These are phyloP conservation scores for Gossypium arboreum DNA, from an alignment of 345 rosid species.

Conservation along the genomic window DNA sequence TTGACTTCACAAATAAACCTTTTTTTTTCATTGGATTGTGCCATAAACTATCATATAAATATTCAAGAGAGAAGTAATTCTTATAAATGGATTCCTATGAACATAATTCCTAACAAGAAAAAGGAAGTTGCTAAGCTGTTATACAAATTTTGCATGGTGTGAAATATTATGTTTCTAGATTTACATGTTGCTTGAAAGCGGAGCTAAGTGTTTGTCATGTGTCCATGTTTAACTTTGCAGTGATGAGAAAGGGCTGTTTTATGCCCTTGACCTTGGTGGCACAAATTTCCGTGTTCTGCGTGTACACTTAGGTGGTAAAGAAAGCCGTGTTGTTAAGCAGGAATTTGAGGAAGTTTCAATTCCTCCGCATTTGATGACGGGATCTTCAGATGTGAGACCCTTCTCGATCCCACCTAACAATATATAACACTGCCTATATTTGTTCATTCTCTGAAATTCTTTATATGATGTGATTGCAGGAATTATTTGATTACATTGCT, in stretches of 20 bases:
- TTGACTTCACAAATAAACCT: background rate
- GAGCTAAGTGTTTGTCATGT: background rate
- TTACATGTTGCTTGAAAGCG: constrained; percentile 10
- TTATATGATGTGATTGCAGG: constrained; percentile 28
- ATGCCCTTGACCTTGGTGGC: constrained; percentile 85
- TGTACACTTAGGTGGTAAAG: constrained; percentile 59
- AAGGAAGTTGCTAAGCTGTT: background rate
- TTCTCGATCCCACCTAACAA: constrained; percentile 7
- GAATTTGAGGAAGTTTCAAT: constrained; percentile 73
- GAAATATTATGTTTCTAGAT: background rate
- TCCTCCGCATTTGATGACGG: constrained; percentile 70
- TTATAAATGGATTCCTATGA: background rate
- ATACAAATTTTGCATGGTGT: background rate
- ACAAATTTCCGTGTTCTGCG: constrained; percentile 79
- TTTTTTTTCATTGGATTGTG: background rate
- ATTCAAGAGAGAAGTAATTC: background rate
- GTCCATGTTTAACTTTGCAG: constrained; percentile 27
- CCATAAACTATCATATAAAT: background rate
- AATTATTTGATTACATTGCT: constrained; percentile 53
- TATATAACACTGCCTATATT: constrained; percentile 3
- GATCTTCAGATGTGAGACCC: constrained; percentile 55
- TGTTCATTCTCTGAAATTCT: constrained; percentile 20
- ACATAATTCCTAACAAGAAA: background rate
- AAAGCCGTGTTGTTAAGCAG: constrained; percentile 42
- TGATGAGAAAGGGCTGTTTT: constrained; percentile 67